Evolutionary conservation across 2,329 filamentous ascomycete species (phyloP), one percentile per base, ranked within the genome.

Genomic region (Davidsoniella virescens): DNA sequence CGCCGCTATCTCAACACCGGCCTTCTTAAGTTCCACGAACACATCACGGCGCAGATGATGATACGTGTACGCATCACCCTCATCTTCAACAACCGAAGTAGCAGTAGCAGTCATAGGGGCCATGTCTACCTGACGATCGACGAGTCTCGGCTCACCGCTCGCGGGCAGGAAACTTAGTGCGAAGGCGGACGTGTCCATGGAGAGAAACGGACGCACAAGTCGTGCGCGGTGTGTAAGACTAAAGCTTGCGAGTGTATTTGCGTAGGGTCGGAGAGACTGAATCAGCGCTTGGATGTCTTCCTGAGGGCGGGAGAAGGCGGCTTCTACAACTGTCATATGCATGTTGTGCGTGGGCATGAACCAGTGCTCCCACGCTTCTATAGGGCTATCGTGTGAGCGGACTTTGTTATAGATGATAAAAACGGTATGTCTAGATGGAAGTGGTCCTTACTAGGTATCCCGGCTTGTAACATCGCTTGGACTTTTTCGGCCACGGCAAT

Each of bases 121-220:
- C 4, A 39, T 39, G 17, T 67, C 67, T 29, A 10, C 8, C 26
- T 29, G 26, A 8, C 26, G 5, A 29, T 29, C 26, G 7, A 10
- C 26, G 20, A 62, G 37, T 1, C 61, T 56, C 1, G 62, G 58
- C 65, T 87, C 82, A 9, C 77, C 79, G 3, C 78, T 73, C 0
- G 85, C 86, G 0, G 90, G 88, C 1, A 95, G 67, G 64, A 93
- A 95, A 23, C 84, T 92, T 33, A 96, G 66, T 1, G 90, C 90
- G 50, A 95, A 71, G 14, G 87, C 90, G 4, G 87, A 81, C 1
- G 84, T 75, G 61, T 96, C 90, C 60, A 84, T 94, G 20, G 84
- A 87, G 43, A 96, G 63, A 61, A 83, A 71, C 1, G 90, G 90
- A 63, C 84, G 92, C 54, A 93, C 76, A 3, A 95, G 76, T 9